A percentile compares a stretch with the other conserved stretches of the same genome.
Conservation (phyloP, 176 grass and related monocot species). For the Phoenix dactylifera region DNA sequence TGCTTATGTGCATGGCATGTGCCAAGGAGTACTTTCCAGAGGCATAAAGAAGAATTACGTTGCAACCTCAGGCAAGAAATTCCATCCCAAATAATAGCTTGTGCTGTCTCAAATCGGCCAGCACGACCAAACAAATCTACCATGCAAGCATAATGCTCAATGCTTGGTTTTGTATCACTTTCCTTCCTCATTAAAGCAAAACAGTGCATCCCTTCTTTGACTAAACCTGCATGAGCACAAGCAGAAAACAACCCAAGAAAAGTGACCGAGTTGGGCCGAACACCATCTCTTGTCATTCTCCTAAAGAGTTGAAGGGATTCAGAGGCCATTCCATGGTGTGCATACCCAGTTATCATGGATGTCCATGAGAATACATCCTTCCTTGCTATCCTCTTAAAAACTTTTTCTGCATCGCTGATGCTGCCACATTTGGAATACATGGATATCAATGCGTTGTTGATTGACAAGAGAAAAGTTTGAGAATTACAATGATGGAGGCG, state of each 20-base stretch:
- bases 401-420: not conserved
- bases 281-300: not conserved
- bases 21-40: slow-evolving; percentile 20
- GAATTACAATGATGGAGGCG: not conserved
- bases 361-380: slow-evolving; percentile 20
- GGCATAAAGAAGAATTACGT: not conserved
- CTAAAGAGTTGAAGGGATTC: not conserved
- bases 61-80: not conserved
- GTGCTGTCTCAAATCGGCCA: slow-evolving; percentile 1
- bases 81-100: not conserved
- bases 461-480: not conserved
- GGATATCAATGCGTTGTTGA: slow-evolving; percentile 14
- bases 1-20: slow-evolving; percentile 17
- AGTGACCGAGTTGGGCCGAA: slow-evolving; percentile 8
- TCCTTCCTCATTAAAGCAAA: slow-evolving; percentile 6
- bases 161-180: not conserved
- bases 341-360: slow-evolving; percentile 20
- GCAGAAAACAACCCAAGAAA: slow-evolving; percentile 11
- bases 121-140: slow-evolving; percentile 25
- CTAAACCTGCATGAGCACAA: slow-evolving; percentile 12
- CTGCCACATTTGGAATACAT: slow-evolving; percentile 18
- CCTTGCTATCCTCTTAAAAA: slow-evolving; percentile 8
- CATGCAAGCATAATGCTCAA: slow-evolving; percentile 19
- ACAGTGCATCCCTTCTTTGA: slow-evolving; percentile 6
- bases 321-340: slow-evolving; percentile 4